Evolutionary conservation across 208 protist genomes (phyloP).

Genomic region (Trypanosoma lewisi): DNA sequence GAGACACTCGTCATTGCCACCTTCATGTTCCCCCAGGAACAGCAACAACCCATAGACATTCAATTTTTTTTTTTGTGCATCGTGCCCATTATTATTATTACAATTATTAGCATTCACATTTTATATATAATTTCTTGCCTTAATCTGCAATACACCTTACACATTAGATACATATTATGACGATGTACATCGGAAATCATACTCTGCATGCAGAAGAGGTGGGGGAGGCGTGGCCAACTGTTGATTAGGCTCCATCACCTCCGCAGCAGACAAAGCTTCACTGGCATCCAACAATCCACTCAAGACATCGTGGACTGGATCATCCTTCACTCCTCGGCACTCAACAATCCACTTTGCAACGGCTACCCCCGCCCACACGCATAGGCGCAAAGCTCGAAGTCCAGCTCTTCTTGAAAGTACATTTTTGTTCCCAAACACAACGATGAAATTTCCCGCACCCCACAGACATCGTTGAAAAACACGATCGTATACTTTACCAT

Average conservation of each 20-base stretch:
- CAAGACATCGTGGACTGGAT: slow-evolving; percentile 48
- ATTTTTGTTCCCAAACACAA: slow-evolving; percentile 34
- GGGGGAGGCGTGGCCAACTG: neutral
- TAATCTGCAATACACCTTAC: neutral
- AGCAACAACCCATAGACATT: too few relatives aligned
- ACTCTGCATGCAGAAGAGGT: neutral
- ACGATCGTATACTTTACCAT: slow-evolving; percentile 58
- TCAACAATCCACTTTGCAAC: slow-evolving; percentile 45
- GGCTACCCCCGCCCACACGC: slow-evolving; percentile 32
- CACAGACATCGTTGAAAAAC: slow-evolving; percentile 42
- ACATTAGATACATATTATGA: neutral
- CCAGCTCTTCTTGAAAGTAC: slow-evolving; percentile 30
- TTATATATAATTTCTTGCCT: neutral
- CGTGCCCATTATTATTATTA: neutral
- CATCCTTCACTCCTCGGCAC: slow-evolving; percentile 28
- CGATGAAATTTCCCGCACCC: slow-evolving; percentile 11
- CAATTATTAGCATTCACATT: neutral
- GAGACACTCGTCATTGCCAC: too few relatives aligned
- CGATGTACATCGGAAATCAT: neutral
- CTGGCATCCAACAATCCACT: slow-evolving; percentile 49
- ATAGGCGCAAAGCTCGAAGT: slow-evolving; percentile 33
- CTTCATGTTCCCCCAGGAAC: too few relatives aligned
- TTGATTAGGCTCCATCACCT: neutral
- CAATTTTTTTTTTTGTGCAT: too few relatives aligned
- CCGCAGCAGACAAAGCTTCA: slow-evolving; percentile 39